Conservation (phyloP, 2,329 filamentous ascomycete genomes). For the Aspergillus piperis region DNA sequence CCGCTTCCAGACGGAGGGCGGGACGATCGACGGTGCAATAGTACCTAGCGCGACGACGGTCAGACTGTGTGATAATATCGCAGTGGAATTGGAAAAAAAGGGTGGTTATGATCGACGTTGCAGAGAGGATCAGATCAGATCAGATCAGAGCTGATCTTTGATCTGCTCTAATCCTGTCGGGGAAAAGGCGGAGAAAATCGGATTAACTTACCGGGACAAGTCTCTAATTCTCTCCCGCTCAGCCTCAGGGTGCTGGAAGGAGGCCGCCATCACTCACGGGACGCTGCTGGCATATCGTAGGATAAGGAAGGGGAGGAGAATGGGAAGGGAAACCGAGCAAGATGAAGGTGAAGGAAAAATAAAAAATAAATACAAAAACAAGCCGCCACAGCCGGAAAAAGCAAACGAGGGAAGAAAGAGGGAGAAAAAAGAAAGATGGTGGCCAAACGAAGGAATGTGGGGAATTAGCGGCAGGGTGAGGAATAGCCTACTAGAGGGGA, state of each 20-base stretch:
- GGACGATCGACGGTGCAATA: constrained; percentile 18
- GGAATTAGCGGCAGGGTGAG: too few species aligned
- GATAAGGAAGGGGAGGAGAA: background rate
- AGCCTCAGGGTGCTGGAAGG: constrained; percentile 15
- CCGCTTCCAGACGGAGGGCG: background rate
- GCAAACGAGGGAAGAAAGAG: too few species aligned
- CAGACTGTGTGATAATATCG: background rate
- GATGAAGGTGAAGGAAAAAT: background rate
- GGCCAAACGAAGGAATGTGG: too few species aligned
- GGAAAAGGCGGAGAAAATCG: background rate
- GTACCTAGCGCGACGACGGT: constrained; percentile 12
- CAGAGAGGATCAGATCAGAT: too few species aligned
- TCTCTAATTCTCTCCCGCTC: constrained; percentile 22
- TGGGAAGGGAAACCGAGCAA: background rate
- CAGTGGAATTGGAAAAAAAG: too few species aligned
- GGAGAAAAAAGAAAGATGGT: too few species aligned
- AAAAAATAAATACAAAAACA: background rate
- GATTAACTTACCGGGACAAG: constrained; percentile 14
- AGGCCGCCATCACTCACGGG: constrained; percentile 8
- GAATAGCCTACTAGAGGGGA: too few species aligned
- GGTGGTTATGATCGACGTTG: too few species aligned
- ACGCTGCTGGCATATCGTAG: background rate
- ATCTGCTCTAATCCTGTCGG: too few species aligned
- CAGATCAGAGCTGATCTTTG: too few species aligned
- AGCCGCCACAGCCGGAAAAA: background rate